Evolutionary conservation across 1,139 yeast genomes (phyloP).

Genomic region (Blastobotrys illinoisensis): DNA sequence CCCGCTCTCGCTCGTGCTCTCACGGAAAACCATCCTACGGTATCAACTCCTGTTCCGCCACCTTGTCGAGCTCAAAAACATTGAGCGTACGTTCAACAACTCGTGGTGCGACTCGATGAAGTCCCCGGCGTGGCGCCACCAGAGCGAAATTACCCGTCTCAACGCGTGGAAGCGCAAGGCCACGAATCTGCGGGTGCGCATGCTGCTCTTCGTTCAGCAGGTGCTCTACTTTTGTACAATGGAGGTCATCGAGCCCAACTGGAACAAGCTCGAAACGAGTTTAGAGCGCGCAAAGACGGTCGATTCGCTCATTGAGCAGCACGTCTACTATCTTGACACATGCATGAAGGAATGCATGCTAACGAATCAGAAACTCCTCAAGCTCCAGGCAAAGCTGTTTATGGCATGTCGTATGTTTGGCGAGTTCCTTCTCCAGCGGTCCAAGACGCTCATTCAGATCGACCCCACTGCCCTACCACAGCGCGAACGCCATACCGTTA

Average conservation of each 20-base stretch:
- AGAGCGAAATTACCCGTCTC: conserved; percentile 39
- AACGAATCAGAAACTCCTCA: conserved; percentile 53
- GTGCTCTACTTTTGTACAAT: conserved; percentile 51
- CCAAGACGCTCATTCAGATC: conserved; percentile 51
- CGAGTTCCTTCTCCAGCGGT: conserved; percentile 48
- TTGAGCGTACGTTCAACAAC: conserved; percentile 53
- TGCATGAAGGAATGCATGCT: conserved; percentile 63
- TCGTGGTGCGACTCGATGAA: conserved; percentile 73
- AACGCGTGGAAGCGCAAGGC: conserved; percentile 55
- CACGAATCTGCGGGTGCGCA: conserved; percentile 53
- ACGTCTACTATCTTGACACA: conserved; percentile 58
- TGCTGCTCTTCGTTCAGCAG: conserved; percentile 56
- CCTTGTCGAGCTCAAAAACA: conserved; percentile 55
- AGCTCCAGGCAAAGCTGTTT: conserved; percentile 37
- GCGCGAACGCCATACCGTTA: conserved; percentile 38
- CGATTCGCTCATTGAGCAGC: conserved; percentile 44
- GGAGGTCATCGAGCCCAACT: conserved; percentile 59
- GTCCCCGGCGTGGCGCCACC: conserved; percentile 61
- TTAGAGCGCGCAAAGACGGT: conserved; percentile 40
- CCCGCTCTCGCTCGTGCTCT: conserved; percentile 73
- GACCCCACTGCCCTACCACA: conserved; percentile 43
- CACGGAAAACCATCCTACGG: conserved; percentile 66
- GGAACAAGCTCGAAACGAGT: conserved; percentile 38
- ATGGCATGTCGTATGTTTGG: conserved; percentile 45
- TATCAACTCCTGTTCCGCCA: conserved; percentile 79